Conservation (phyloP, 2,329 filamentous ascomycete genomes). For the Fusarium kyushuense region DNA sequence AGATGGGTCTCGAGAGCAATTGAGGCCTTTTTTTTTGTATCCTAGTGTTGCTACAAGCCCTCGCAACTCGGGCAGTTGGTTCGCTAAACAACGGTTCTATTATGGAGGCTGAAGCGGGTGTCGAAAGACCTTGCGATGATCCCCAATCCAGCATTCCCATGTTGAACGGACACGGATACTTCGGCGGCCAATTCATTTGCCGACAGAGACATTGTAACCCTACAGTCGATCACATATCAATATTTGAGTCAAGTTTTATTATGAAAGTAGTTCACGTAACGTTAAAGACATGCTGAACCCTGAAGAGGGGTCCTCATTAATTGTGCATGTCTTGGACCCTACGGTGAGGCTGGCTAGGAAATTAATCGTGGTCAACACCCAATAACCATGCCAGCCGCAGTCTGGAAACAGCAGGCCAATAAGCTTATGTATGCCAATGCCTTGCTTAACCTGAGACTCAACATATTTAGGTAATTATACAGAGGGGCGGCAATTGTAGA, state of each 20-base stretch:
- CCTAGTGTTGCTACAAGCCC: constrained; percentile 5
- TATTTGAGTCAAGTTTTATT: background rate
- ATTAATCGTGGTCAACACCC: constrained; percentile 15
- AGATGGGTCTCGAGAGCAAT: constrained; percentile 14
- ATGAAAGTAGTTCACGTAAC: background rate
- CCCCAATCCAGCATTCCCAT: constrained; percentile 6
- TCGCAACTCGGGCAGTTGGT: background rate
- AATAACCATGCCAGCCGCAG: constrained; percentile 6
- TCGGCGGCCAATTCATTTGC: constrained; percentile 11
- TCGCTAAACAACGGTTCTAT: background rate
- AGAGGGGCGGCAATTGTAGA: background rate
- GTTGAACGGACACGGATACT: constrained; percentile 3
- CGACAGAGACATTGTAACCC: constrained; percentile 20
- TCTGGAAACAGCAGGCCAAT: constrained; percentile 1
- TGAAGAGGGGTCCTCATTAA: background rate
- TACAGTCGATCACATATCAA: constrained; percentile 17
- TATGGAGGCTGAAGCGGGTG: constrained; percentile 12
- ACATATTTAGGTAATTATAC: background rate
- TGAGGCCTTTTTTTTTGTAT: constrained; percentile 18
- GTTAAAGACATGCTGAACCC: constrained; percentile 5
- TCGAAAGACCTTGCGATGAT: constrained; percentile 12
- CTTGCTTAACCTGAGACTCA: background rate
- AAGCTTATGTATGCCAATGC: background rate
- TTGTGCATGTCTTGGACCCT: constrained; percentile 28
- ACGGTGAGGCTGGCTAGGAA: constrained; percentile 32